Evolutionary conservation across 208 protist genomes (phyloP), one percentile per base, ranked within the genome.

Genomic region (Crithidia sp.): DNA sequence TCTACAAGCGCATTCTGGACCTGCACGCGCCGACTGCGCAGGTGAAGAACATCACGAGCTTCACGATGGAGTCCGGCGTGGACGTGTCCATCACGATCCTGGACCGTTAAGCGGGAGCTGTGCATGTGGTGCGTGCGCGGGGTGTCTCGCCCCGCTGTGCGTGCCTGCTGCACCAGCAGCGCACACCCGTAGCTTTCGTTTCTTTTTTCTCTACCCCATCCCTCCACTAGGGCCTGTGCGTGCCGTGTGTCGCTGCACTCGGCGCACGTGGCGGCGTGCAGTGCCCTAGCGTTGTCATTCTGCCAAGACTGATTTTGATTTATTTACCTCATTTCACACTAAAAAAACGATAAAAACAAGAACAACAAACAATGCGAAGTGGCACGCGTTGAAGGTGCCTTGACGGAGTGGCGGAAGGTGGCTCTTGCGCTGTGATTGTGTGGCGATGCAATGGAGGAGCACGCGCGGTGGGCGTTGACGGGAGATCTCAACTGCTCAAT

Each of bases 1-100:
- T 99, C 89, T 98, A 99, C 98, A 99, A 99, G 96, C 98, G 99
- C 86, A 82, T 99, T 63, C 99, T 99, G 78, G 98, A 99, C 87
- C 89, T 99, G 52, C 83, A 97, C 77, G 88, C 92, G 60, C 86
- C 97, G 56, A 83, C 83, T 67, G 89, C 93, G 74, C 74, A 92
- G 73, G 90, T 98, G 58, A 94, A 95, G 83, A 89, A 94, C 84
- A 98, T 98, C 83, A 93, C 94, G 61, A 88, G 86, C 78, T 93
- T 96, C 90, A 91, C 63, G 58, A 88, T 98, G 47, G 95, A 95
- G 69, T 67, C 91, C 39, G 90, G 91, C 54, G 95, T 98, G 67
- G 90, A 96, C 65, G 87, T 98, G 60, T 85, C 87, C 50, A 94
- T 98, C 82, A 95, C 83, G 54, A 79, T 97, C 69, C 86, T 84